Percentiles rank a stretch among this genome's conserved stretches.
phyloP scores from a whole-genome alignment of 352 stramenopile genomes.

The Phytopythium cucurbitacearum region DNA sequence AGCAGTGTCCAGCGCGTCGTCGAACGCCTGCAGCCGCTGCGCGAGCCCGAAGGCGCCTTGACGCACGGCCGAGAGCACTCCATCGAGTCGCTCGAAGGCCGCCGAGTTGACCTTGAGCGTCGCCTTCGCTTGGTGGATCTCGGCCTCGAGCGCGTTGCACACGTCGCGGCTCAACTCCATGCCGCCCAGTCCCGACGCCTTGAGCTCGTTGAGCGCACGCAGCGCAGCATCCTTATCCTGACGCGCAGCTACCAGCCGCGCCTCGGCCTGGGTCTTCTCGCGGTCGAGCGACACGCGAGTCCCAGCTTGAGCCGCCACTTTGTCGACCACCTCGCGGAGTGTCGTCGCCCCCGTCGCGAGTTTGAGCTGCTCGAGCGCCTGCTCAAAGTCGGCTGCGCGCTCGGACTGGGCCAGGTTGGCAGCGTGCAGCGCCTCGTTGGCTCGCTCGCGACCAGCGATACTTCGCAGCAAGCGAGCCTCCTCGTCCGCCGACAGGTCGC shows the following conservation, averaged over 20 bases:
- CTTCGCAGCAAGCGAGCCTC: conserved; percentile 45
- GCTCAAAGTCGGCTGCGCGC: conserved; percentile 66
- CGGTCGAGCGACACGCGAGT: conserved; percentile 66
- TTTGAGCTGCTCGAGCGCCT: conserved; percentile 60
- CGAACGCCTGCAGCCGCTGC: conserved; percentile 61
- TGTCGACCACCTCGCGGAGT: conserved; percentile 62
- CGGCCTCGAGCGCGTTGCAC: conserved; percentile 71
- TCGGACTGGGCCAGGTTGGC: conserved; percentile 67
- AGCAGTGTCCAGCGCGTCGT: conserved; percentile 49
- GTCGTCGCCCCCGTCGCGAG: conserved; percentile 49
- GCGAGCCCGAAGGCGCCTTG: conserved; percentile 73
- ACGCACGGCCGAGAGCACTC: conserved; percentile 66
- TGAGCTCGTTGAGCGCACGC: conserved; percentile 69
- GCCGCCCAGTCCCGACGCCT: conserved; percentile 67
- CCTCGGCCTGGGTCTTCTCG: conserved; percentile 65
- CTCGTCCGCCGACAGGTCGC: conserved; percentile 65
- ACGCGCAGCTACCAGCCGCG: conserved; percentile 39
- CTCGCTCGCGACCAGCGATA: conserved; percentile 64
- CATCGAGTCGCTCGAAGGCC: conserved; percentile 63
- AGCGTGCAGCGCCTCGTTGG: conserved; percentile 55
- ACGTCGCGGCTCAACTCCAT: conserved; percentile 80
- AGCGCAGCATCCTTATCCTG: conserved; percentile 63
- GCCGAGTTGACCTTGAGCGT: conserved; percentile 77
- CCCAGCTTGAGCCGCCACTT: conserved; percentile 55
- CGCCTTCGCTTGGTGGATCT: conserved; percentile 71